Base-by-base conservation (phyloP, 495 filamentous ascomycete genomes). In the Annulohypoxylon maeteangense region DNA sequence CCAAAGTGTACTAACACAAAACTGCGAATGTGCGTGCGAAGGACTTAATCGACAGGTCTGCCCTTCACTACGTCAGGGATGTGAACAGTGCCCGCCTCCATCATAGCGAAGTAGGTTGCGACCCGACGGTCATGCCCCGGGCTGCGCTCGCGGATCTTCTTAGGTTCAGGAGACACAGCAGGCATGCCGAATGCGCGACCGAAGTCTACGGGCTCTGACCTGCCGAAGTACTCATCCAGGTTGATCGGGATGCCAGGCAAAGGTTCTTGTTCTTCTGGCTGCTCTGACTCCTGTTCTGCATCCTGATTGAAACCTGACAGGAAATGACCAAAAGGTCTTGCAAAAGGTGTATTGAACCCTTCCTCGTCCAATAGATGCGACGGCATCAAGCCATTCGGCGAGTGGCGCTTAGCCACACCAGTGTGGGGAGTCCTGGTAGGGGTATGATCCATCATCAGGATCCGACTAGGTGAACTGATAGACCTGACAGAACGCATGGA, bases 311-410 rank as follows among this genome's bases (percentile, higher is more conserved):
- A 79, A 53, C 88, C 85, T 29, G 86, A 87, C 22, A 91, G 81
- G 29, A 91, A 71, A 68, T 88, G 83, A 65, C 84, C 84, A 4
- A 91, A 80, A 14, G 87, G 85, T n/a, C 81, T 82, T 0, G 89
- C 88, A 68, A 90, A 84, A 1, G 90, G 89, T 7, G 87, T 82
- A 34, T 83, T 79, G 57, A 84, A 80, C n/a, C 74, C 50, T 25
- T 68, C 63, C 10, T 70, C 74, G 1, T 78, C 76, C 0, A 81
- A 62, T 2, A 75, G 72, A 69, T 77, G 64, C 74, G 79, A 36
- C 76, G 85, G 56, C 70, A 84, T 51, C 76, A 83, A 57, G 64
- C 74, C 62, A 61, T 71, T 61, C 65, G 80, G 63, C 56, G 71
- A 68, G 55, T 71, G 42, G 66, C 72, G 70, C 62, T 69, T 66